Evolutionary conservation across 495 filamentous ascomycete species (phyloP).

Genomic region (Aspergillus coremiiformis): DNA sequence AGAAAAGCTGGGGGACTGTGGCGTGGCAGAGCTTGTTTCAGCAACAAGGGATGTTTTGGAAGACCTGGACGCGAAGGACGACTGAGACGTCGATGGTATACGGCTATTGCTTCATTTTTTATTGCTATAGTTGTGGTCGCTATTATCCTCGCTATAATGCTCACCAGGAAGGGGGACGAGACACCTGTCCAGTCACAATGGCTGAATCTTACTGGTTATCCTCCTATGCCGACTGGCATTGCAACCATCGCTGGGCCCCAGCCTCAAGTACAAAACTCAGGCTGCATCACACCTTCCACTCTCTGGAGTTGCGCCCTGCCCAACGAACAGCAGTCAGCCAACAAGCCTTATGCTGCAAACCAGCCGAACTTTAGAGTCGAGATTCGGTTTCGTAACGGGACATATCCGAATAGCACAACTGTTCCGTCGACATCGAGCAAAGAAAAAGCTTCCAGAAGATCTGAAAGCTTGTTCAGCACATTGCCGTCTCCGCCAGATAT

Average conservation of each 20-base stretch:
- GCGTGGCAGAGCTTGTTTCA: constrained; percentile 53
- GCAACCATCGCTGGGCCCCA: constrained; percentile 65
- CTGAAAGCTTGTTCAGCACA: constrained; percentile 39
- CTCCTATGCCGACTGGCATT: constrained; percentile 77
- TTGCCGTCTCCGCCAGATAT: constrained; percentile 56
- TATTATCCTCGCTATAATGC: constrained; percentile 51
- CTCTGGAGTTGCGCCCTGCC: constrained; percentile 81
- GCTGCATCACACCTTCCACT: constrained; percentile 60
- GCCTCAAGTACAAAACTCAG: constrained; percentile 46
- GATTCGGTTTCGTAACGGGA: constrained; percentile 72
- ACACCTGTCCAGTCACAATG: constrained; percentile 50
- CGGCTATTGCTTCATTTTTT: constrained; percentile 45
- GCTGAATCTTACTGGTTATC: constrained; percentile 79
- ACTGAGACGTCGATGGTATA: constrained; percentile 54
- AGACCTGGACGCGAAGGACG: constrained; percentile 55
- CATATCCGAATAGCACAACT: constrained; percentile 36
- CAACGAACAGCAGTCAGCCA: constrained; percentile 58
- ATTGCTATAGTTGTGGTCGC: constrained; percentile 52
- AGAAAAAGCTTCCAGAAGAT: constrained; percentile 6
- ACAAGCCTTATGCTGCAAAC: constrained; percentile 51
- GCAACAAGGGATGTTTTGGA: constrained; percentile 53
- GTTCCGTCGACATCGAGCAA: constrained; percentile 17
- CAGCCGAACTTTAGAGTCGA: constrained; percentile 73
- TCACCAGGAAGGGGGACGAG: constrained; percentile 44
- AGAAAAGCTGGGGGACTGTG: constrained; percentile 51